A percentile compares a stretch with the other conserved stretches of the same genome.
phyloP scores from a whole-genome alignment of 2,329 filamentous ascomycete genomes.

The Colletotrichum caudatum region DNA sequence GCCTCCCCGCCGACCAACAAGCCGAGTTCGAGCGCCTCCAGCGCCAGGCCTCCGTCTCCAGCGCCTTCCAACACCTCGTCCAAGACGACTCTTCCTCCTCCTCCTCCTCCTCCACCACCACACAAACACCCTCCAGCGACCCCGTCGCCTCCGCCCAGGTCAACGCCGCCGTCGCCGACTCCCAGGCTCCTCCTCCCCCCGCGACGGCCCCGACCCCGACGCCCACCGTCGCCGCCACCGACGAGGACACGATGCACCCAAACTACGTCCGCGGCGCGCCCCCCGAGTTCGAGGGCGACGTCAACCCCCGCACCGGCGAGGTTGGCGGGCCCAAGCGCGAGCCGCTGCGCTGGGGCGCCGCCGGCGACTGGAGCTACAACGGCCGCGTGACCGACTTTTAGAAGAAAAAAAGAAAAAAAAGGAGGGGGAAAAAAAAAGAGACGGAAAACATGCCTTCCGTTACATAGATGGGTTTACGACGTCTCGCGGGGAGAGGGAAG shows the following conservation, averaged over 20 bases:
- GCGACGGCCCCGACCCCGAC: constrained; percentile 30
- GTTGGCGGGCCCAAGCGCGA: constrained; percentile 98
- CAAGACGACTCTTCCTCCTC: constrained; percentile 41
- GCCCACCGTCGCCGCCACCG: constrained; percentile 45
- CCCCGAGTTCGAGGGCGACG: constrained; percentile 93
- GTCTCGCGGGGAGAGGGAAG: neutral
- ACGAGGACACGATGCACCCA: constrained; percentile 67
- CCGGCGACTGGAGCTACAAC: constrained; percentile 91
- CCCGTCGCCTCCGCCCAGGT: neutral
- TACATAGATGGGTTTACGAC: neutral
- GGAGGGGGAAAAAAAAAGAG: no score
- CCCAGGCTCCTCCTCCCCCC: constrained; percentile 12
- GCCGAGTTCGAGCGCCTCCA: constrained; percentile 92
- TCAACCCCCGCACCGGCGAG: constrained; percentile 94
- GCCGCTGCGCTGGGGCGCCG: constrained; percentile 85
- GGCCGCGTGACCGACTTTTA: constrained; percentile 93
- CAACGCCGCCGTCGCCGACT: constrained; percentile 40
- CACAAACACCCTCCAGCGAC: constrained; percentile 43
- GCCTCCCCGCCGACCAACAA: constrained; percentile 89
- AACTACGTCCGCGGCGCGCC: constrained; percentile 81
- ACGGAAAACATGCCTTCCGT: no score
- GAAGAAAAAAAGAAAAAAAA: constrained; percentile 2
- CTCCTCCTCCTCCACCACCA: constrained; percentile 40
- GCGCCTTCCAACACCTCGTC: constrained; percentile 53
- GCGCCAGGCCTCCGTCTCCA: constrained; percentile 64